Conservation (phyloP, 192 early-diverging fungal species). For the Backusella morwellensis region DNA sequence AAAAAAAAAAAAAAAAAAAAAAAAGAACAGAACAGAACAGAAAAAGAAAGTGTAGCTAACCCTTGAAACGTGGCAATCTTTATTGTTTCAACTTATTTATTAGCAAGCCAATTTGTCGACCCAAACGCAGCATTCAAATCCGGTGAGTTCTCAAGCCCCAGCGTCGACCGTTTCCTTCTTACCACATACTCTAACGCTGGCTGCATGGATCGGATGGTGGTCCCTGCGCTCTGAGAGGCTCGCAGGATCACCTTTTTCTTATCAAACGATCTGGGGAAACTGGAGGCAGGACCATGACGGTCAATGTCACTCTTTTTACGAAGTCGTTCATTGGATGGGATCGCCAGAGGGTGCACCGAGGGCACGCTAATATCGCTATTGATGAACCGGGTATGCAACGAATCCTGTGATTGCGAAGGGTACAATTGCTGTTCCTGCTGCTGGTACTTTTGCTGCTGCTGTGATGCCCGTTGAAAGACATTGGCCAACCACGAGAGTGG, state of each 20-base stretch:
- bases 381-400: background rate
- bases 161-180: background rate
- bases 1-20: background rate
- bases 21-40: no score
- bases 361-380: background rate
- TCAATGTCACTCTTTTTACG: constrained; percentile 17
- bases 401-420: background rate
- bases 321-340: background rate
- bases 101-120: constrained; percentile 15
- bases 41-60: background rate
- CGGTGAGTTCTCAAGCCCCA: background rate
- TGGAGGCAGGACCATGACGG: constrained; percentile 6
- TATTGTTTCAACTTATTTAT: constrained; percentile 8
- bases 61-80: background rate
- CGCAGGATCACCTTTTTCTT: background rate
- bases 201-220: background rate
- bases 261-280: constrained; percentile 3
- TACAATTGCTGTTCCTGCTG: background rate
- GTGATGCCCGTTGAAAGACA: constrained; percentile 7
- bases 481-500: constrained; percentile 8
- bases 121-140: constrained; percentile 7
- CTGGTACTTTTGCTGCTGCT: background rate
- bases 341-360: background rate
- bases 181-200: constrained; percentile 14
- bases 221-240: background rate